Percentiles rank a stretch among this genome's conserved stretches.
phyloP scores from a whole-genome alignment of 192 early-diverging fungal species.

The Ambispora gerdemannii region DNA sequence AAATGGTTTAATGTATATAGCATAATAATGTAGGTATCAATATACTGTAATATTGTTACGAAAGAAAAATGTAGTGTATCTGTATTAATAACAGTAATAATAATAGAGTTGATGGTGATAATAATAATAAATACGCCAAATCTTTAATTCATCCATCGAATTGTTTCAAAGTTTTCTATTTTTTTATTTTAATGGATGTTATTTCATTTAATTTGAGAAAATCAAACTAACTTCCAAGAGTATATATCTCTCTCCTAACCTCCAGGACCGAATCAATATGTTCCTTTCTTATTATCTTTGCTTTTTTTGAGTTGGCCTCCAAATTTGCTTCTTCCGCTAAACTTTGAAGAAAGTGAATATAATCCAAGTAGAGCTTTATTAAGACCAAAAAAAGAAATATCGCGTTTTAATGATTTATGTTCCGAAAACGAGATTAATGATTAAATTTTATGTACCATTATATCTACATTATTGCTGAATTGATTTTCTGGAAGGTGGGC shows the following conservation, averaged over 20 bases:
- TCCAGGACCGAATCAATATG: not conserved
- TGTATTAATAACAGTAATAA: too few relatives aligned
- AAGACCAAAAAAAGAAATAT: not conserved
- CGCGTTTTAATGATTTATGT: not conserved
- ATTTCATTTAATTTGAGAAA: not conserved
- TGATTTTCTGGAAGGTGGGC: not conserved
- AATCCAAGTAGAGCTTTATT: not conserved
- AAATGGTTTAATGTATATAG: not conserved
- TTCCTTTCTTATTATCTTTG: not conserved
- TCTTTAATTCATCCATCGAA: not conserved
- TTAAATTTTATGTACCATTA: not conserved
- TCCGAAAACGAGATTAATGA: not conserved
- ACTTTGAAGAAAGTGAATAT: not conserved
- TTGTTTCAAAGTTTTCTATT: not conserved
- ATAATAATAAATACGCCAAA: too few relatives aligned
- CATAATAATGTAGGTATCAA: not conserved
- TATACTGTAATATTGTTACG: not conserved
- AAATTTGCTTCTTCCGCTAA: not conserved
- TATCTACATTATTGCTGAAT: not conserved
- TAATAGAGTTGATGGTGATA: too few relatives aligned
- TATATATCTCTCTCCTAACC: too few relatives aligned
- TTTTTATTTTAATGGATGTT: not conserved
- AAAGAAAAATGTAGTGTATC: not conserved
- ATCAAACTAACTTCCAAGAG: not conserved
- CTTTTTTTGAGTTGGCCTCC: not conserved